Evolutionary conservation across 305 asterid genomes (phyloP).

Genomic region (Lippia alba): DNA sequence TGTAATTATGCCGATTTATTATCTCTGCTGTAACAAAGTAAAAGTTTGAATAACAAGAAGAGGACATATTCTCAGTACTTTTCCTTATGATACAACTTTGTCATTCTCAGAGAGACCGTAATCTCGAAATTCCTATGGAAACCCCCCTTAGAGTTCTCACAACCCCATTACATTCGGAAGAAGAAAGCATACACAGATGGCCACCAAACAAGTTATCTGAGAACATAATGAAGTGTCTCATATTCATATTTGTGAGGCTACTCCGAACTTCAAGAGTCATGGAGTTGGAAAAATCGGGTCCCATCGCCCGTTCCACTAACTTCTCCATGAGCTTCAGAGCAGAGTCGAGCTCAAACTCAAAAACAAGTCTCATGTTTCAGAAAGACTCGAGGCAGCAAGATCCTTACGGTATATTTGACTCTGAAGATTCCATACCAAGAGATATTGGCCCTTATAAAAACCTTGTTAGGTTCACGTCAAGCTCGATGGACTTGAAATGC

Average conservation of each 20-base stretch:
- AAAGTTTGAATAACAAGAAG: too few relatives aligned
- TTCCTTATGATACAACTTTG: background rate
- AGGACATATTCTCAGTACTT: background rate
- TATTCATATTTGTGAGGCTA: conserved; percentile 72
- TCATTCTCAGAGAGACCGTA: conserved; percentile 62
- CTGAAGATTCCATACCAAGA: conserved; percentile 69
- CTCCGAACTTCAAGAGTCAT: conserved; percentile 77
- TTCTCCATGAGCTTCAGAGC: conserved; percentile 78
- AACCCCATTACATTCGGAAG: conserved; percentile 61
- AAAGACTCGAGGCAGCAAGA: conserved; percentile 87
- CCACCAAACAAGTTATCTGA: conserved; percentile 90
- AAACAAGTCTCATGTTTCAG: conserved; percentile 46
- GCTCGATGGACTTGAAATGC: conserved; percentile 75
- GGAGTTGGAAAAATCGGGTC: conserved; percentile 84
- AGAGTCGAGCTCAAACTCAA: conserved; percentile 52
- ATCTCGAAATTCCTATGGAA: conserved; percentile 44
- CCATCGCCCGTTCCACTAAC: conserved; percentile 61
- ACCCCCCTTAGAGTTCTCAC: conserved; percentile 40
- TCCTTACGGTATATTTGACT: conserved; percentile 73
- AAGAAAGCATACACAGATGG: conserved; percentile 68
- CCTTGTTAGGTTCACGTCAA: conserved; percentile 70
- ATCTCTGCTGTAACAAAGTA: too few relatives aligned
- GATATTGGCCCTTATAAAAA: conserved; percentile 91
- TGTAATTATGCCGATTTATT: too few relatives aligned
- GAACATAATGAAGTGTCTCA: conserved; percentile 83